A percentile compares a stretch with the other conserved stretches of the same genome.
These are phyloP conservation scores for Sequoiadendron giganteum DNA, from an alignment of 75 land plant species.

Conservation along the genomic window DNA sequence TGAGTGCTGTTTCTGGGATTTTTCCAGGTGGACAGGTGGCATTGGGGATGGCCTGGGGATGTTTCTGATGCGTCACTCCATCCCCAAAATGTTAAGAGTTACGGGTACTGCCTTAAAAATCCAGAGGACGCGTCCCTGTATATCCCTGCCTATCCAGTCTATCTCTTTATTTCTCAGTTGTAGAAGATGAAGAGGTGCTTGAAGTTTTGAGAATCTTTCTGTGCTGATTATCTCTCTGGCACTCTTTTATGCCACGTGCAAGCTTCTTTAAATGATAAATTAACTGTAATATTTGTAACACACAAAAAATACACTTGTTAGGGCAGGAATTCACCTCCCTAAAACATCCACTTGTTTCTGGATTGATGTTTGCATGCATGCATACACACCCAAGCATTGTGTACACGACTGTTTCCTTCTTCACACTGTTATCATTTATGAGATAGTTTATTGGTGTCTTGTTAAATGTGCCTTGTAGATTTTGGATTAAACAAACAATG, in stretches of 20 bases:
- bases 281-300: background rate
- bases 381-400: background rate
- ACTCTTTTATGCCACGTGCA: background rate
- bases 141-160: background rate
- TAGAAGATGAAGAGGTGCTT: background rate
- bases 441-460: background rate
- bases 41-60: too few relatives aligned
- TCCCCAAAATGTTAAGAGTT: too few relatives aligned
- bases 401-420: background rate
- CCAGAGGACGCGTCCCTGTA: too few relatives aligned
- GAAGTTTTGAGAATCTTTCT: background rate
- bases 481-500: too few relatives aligned
- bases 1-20: too few relatives aligned
- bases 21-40: too few relatives aligned
- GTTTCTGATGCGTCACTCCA: too few relatives aligned
- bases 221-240: background rate
- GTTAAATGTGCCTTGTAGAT: background rate
- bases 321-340: background rate
- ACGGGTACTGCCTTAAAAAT: too few relatives aligned
- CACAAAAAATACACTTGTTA: background rate
- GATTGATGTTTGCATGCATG: background rate
- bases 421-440: background rate
- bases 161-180: background rate
- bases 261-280: background rate
- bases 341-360: background rate